phyloP scores from a whole-genome alignment of 805 yeast genomes.

The Candida krabiensis region DNA sequence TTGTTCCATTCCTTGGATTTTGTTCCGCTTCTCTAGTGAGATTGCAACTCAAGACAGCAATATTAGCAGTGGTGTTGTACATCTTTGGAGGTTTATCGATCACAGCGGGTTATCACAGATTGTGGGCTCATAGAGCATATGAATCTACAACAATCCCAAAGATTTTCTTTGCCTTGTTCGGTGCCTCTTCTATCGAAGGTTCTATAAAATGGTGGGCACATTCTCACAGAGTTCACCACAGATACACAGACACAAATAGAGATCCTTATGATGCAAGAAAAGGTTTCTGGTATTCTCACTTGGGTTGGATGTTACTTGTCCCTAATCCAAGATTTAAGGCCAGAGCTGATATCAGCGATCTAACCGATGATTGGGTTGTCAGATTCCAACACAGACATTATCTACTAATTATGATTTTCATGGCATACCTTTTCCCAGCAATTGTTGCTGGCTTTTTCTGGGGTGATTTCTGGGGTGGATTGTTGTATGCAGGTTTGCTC shows the following conservation, averaged over 20 bases:
- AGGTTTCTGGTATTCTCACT: slow-evolving; percentile 82
- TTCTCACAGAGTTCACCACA: slow-evolving; percentile 81
- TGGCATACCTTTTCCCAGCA: slow-evolving; percentile 65
- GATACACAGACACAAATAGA: slow-evolving; percentile 80
- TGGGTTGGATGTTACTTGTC: slow-evolving; percentile 82
- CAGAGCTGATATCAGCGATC: slow-evolving; percentile 77
- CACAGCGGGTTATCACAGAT: slow-evolving; percentile 83
- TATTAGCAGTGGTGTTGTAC: slow-evolving; percentile 53
- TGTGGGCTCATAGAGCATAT: slow-evolving; percentile 76
- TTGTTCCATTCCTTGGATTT: slow-evolving; percentile 59
- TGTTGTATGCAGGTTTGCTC: slow-evolving; percentile 71
- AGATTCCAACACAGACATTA: slow-evolving; percentile 82
- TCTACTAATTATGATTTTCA: slow-evolving; percentile 55
- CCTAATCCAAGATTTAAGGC: slow-evolving; percentile 84
- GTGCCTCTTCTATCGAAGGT: slow-evolving; percentile 83
- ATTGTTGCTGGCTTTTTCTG: slow-evolving; percentile 54
- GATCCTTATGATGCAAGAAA: slow-evolving; percentile 86
- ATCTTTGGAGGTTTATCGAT: slow-evolving; percentile 67
- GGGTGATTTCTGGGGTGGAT: slow-evolving; percentile 69
- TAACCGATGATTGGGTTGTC: slow-evolving; percentile 76
- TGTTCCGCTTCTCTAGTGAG: slow-evolving; percentile 44
- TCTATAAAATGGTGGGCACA: slow-evolving; percentile 91
- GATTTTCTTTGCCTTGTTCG: slow-evolving; percentile 69
- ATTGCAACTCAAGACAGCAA: slow-evolving; percentile 46
- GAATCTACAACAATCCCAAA: slow-evolving; percentile 61